phyloP scores from a whole-genome alignment of 1,284 basidiomycete species.

The Ustilago sp. region DNA sequence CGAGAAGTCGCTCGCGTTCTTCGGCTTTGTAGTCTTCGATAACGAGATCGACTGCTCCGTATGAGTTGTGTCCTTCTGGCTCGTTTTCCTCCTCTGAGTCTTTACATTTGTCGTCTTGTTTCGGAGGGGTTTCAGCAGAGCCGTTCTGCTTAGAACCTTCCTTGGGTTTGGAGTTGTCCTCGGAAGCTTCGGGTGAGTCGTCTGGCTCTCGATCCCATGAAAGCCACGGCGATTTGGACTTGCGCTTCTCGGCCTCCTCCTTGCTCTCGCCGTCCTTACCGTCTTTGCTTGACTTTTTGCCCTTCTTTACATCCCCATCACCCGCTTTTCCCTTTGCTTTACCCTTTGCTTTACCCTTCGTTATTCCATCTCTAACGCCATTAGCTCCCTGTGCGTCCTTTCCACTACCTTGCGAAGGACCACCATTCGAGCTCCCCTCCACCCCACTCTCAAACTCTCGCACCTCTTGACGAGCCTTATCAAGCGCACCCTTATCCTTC shows the following conservation, averaged over 20 bases:
- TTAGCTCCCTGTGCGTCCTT: not conserved
- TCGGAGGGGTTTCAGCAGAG: not conserved
- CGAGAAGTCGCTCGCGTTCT: conserved; percentile 55
- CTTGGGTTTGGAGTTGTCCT: not conserved
- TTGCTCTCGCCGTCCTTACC: not conserved
- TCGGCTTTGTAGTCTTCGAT: conserved; percentile 59
- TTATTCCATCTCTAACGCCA: conserved; percentile 1
- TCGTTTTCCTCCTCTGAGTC: not conserved
- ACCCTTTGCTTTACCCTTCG: conserved; percentile 27
- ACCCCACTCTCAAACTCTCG: conserved; percentile 10
- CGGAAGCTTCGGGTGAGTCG: not conserved
- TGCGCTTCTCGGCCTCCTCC: conserved; percentile 3
- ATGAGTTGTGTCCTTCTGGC: conserved; percentile 24
- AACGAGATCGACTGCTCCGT: conserved; percentile 58
- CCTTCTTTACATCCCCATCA: not conserved
- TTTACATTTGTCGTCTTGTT: not conserved
- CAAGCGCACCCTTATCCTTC: conserved; percentile 13
- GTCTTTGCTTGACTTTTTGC: conserved; percentile 12
- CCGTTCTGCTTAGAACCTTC: not conserved
- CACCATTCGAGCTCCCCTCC: not conserved
- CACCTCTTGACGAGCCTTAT: not conserved
- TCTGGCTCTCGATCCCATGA: conserved; percentile 31
- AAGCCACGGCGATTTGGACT: conserved; percentile 39
- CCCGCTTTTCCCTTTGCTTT: conserved; percentile 22
- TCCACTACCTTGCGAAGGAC: conserved; percentile 1